Base-by-base conservation (phyloP, 1,139 yeast genomes). In the Pichia cactophila region DNA sequence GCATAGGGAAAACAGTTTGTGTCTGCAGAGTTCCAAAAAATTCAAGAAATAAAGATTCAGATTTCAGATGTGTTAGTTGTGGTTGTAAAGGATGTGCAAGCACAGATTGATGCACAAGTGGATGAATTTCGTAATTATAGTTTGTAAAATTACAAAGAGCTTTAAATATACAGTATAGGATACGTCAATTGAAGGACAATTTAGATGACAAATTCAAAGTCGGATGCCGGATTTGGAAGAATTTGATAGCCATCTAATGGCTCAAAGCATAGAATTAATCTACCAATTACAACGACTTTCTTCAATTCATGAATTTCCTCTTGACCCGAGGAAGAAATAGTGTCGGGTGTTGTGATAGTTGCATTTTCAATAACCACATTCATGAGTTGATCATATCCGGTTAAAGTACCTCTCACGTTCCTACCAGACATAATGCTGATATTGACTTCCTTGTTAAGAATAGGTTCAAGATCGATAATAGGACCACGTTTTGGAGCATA, bases 351-450 rank as follows among this genome's bases (percentile, higher is more conserved):
- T 33, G 75, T 76, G 65, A 92, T 97, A 44, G 75, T 75, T 12
- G 86, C 90, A 43, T 89, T 83, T 60, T 89, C 96, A 58, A 92
- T 75, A 9, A 92, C 97, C 59, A 92, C 73, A 69, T 92, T 92
- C 95, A 90, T 85, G 66, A 89, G 75, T 66, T 86, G 95, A 65
- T 92, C 98, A 64, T 77, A 89, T 20, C 98, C 97, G 61, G 86
- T 87, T 59, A 92, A 75, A 0, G 71, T 69, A 26, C 98, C 98
- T 28, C 75, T 74, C 10, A 90, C 82, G 63, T 73, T 71, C 64
- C 97, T 78, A 14, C 96, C 97, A n/a, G 96, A 96, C 58, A 83
- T 77, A 63, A 92, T 81, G 62, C 86, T 82, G 51, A 89, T 95
- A 58, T 85, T 76, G 47, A 92, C 80, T 57, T 75, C 69, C 57